These are phyloP conservation scores for Dunaliella primolecta DNA, from an alignment of 139 green algal species.

Conservation along the genomic window DNA sequence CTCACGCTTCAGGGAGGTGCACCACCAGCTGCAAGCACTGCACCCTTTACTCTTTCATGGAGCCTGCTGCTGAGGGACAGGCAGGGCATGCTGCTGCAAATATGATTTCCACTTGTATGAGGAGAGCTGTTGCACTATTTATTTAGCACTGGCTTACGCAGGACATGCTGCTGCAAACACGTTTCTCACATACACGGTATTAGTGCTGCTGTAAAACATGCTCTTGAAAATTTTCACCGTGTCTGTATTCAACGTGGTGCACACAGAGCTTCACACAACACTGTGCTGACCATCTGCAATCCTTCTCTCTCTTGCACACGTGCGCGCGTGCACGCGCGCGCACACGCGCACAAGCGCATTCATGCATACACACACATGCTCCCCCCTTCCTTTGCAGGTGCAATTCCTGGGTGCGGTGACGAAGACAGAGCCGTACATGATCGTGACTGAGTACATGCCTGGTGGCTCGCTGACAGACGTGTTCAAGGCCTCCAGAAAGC, in stretches of 20 bases:
- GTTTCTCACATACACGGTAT: no score
- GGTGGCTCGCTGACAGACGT: slow-evolving; percentile 34
- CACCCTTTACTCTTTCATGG: background rate
- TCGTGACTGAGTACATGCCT: slow-evolving; percentile 68
- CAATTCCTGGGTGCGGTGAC: slow-evolving; percentile 89
- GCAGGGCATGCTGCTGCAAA: background rate
- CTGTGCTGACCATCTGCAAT: no score
- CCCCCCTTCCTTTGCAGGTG: slow-evolving; percentile 40
- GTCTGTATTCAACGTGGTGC: no score
- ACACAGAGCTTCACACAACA: no score
- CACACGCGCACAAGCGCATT: background rate
- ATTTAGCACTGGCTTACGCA: no score
- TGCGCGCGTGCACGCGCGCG: background rate
- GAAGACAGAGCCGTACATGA: slow-evolving; percentile 80
- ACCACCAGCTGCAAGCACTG: background rate
- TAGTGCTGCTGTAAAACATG: no score
- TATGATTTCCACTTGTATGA: no score
- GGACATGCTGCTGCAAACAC: no score
- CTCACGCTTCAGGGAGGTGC: background rate
- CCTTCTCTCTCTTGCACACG: no score
- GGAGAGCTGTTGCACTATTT: no score
- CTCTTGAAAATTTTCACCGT: no score
- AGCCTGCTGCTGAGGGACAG: background rate
- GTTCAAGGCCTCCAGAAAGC: slow-evolving; percentile 28
- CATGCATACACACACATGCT: background rate